Evolutionary conservation across 2,329 filamentous ascomycete species (phyloP), one percentile per base, ranked within the genome.

Genomic region (Verticillium albo-atrum): DNA sequence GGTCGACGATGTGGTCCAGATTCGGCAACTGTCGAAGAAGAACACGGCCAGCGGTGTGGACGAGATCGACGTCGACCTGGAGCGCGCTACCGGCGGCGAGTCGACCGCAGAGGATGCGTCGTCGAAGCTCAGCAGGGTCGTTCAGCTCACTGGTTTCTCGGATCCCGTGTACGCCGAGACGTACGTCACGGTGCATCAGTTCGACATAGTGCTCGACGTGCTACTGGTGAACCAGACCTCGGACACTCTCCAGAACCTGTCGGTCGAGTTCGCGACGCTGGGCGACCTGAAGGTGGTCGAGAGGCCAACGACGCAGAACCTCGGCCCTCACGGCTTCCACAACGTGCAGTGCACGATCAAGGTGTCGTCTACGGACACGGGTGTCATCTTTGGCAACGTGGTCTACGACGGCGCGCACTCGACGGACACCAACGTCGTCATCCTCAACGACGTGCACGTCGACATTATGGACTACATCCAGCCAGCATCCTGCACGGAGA

Each of bases 381-480:
- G 95, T 59, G 95, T 99, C 66, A 99, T 99, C 67, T 99, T 99
- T 69, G 95, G 95, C 66, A 99, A 99, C 71, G 93, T 99, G 26
- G 91, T 99, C 7, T 99, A 99, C 74, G 95, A 99, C 68, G 95
- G 94, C 30, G 86, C 93, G 6, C 92, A 91, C 76, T 93, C 89
- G 54, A 96, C 91, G 1, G 95, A 96, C 72, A 96, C 91, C 58
- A 96, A 97, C 66, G 95, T 99, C 9, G 95, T 99, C 58, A 99
- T 99, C 67, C 84, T 99, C 58, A 98, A 98, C 72, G 95, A 99
- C 73, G 87, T 99, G 30, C 95, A 99, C 70, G 94, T 98, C 60
- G 95, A 99, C 71, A 97, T 99, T 65, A 99, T 99, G 95, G 95
- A 99, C 77, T 99, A 99, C 79, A 99, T 99, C 70, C 94, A 98